A percentile compares a stretch with the other conserved stretches of the same genome.
phyloP scores from a whole-genome alignment of 2,329 filamentous ascomycete genomes.

The Didymellaceae sp. region DNA sequence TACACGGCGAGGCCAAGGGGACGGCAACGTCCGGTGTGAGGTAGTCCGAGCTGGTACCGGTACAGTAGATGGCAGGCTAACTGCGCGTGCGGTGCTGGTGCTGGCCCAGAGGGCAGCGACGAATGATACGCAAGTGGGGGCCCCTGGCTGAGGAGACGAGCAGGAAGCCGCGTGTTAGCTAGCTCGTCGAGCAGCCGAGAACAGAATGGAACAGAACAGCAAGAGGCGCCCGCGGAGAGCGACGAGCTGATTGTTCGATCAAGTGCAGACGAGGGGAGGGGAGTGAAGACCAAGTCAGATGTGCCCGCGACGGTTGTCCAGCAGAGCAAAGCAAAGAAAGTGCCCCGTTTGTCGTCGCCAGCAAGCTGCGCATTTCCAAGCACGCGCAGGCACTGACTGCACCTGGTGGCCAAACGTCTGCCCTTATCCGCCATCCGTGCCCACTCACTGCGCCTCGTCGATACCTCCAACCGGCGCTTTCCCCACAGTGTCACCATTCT shows the following conservation, averaged over 20 bases:
- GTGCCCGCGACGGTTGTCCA: too few relatives aligned
- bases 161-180: conserved; percentile 14
- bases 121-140: conserved; percentile 28
- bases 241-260: too few relatives aligned
- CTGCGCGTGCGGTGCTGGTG: conserved; percentile 23
- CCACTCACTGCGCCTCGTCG: conserved; percentile 16
- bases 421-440: conserved; percentile 14
- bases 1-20: background rate
- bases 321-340: too few relatives aligned
- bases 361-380: background rate
- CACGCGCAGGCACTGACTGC: background rate
- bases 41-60: conserved; percentile 1
- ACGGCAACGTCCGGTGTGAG: conserved; percentile 3
- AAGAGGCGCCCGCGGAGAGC: too few relatives aligned
- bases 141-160: conserved; percentile 10
- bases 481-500: conserved; percentile 25
- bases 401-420: background rate
- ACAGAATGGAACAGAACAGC: background rate
- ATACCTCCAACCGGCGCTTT: conserved; percentile 21
- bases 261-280: too few relatives aligned
- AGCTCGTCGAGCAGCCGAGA: too few relatives aligned
- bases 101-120: conserved; percentile 25
- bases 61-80: conserved; percentile 8
- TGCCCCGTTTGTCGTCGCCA: background rate
- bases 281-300: too few relatives aligned